Base-by-base conservation (phyloP, 2,329 filamentous ascomycete genomes). In the Hypoxylon sp. region DNA sequence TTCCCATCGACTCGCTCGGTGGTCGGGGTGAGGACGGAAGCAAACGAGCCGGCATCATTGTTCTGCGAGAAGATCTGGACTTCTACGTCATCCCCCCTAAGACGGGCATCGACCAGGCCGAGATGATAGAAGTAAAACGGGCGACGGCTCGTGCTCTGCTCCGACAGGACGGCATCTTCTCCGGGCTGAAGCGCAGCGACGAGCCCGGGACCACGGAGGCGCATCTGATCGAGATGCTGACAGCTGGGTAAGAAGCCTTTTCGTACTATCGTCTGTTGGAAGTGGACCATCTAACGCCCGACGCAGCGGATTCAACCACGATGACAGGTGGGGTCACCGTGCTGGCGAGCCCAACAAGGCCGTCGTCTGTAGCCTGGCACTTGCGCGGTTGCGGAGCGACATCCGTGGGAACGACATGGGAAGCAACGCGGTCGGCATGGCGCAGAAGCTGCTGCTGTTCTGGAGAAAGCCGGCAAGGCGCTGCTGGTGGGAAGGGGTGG, bases 401-500 rank as follows among this genome's bases (percentile, higher is more conserved):
- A 92, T 96, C 69, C 88, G 92, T 51, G 91, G 93, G 67, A 88
- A 88, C 69, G 86, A 88, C 58, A 83, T 86, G 78, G 80, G 90
- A 48, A 87, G 83, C 66, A 92, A 88, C 72, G 90, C 92, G 0
- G 92, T 98, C 15, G 94, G 94, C 48, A 99, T 99, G 95, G 95
- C 95, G 10, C 95, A 99, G 76, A 99, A 99, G 78, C 84, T 99
- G 42, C 83, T 99, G 11, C 83, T 99, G 3, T 99, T 99, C 80
- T 99, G 95, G 95, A 86, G 95, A 65, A 99, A 99, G 77, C 95
- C 95, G 13, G 95, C 95, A 11, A 83, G 95, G 60, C 85, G 95
- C 74, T 99, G 95, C 81, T 99, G 95, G 95, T 99, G 95, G 95
- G 95, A 99, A 75, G 95, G 95, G 20, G 90, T 99, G 31, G 93